These are phyloP conservation scores for Bimuria novae-zelandiae DNA, from an alignment of 2,329 filamentous ascomycete genomes.

Conservation along the genomic window DNA sequence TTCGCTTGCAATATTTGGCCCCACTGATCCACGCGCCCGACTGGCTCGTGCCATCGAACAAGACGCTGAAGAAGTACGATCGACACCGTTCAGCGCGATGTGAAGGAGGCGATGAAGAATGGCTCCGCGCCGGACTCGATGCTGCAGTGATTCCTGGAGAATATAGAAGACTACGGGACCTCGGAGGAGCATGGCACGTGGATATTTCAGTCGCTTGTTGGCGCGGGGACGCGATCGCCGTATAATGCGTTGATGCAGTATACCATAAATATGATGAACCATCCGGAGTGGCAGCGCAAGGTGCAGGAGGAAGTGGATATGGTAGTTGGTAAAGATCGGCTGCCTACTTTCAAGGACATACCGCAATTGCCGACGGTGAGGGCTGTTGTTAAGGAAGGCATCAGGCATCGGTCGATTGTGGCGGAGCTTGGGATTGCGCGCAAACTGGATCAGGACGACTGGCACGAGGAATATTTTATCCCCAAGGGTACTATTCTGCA, in stretches of 20 bases:
- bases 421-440: conserved; percentile 44
- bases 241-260: conserved; percentile 1
- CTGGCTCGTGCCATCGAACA: neutral
- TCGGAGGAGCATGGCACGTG: neutral
- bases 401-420: conserved; percentile 27
- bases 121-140: neutral
- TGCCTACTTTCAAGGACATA: neutral
- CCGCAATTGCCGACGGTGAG: neutral
- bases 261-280: neutral
- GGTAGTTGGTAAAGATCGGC: neutral
- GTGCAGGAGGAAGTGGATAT: neutral
- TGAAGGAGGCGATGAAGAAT: neutral
- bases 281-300: conserved; percentile 1
- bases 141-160: neutral
- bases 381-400: neutral
- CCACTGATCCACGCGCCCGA: neutral
- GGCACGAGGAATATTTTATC: neutral
- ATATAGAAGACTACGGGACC: neutral
- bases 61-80: neutral
- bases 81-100: neutral
- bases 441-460: neutral
- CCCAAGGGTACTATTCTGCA: neutral
- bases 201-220: neutral
- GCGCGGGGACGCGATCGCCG: neutral
- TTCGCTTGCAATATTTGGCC: conserved; percentile 2